Conservation (phyloP, 2,329 filamentous ascomycete species). For the Cytospora schulzeri region DNA sequence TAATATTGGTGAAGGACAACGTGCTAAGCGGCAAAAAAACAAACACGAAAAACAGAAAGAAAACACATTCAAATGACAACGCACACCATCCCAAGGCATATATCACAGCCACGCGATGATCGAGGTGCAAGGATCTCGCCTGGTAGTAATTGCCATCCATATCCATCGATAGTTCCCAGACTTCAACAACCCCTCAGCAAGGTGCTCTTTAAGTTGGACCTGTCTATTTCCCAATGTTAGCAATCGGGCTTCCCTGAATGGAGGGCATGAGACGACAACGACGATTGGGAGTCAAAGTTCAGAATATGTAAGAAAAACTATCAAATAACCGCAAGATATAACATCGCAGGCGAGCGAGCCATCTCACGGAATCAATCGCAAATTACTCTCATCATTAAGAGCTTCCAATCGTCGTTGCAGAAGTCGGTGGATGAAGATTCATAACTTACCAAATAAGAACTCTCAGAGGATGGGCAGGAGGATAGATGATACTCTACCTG, state of each 20-base stretch:
- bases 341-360: conserved; percentile 90
- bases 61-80: no score
- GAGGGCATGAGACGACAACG: neutral
- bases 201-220: neutral
- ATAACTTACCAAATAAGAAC: neutral
- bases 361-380: conserved; percentile 91
- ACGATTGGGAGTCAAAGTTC: conserved; percentile 48
- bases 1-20: no score
- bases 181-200: neutral
- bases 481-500: neutral
- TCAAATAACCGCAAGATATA: conserved; percentile 77
- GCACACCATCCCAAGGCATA: neutral
- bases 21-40: neutral
- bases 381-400: conserved; percentile 91
- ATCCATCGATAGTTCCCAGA: no score
- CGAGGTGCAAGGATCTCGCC: neutral
- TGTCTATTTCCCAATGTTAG: conserved; percentile 16
- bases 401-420: neutral
- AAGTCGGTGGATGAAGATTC: neutral
- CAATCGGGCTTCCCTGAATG: neutral
- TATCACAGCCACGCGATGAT: no score
- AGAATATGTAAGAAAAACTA: conserved; percentile 99
- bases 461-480: neutral
- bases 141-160: neutral
- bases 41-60: neutral